Base-by-base conservation (phyloP, 805 yeast genomes). In the Nakazawaea wyomingensis region DNA sequence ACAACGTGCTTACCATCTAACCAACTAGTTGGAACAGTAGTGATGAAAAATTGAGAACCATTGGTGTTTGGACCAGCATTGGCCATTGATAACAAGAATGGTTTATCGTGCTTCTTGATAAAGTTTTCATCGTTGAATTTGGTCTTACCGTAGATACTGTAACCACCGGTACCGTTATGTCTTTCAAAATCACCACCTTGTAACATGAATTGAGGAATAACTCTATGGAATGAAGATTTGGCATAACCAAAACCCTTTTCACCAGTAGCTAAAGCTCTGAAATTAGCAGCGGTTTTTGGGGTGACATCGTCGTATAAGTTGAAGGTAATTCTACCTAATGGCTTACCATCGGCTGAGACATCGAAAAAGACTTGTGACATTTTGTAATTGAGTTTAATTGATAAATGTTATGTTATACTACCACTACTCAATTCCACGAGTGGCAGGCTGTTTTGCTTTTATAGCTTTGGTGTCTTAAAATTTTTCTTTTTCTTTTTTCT, bases 31-130 rank as follows among this genome's bases (percentile, higher is more conserved):
- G 82, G 74, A 43, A 85, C 90, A 46, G 96, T 88, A 66, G 96
- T 88, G 72, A 88, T 84, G 78, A 91, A 90, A 71, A 90, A 90
- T 72, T 90, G 98, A 44, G 96, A 89, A 46, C 97, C 97, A 72
- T 91, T 91, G 72, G 97, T 87, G 82, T 88, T 86, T 68, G 95
- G 96, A 56, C 97, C 97, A 51, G 97, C 95, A 65, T 91, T 91
- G 65, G 97, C 97, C 97, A 91, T 91, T 50, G 96, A 87, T 66
- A 68, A 84, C 70, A 77, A 89, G 52, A 76, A 77, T 76, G 74
- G 95, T 80, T 67, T 80, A 73, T 71, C 72, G 71, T 91, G 97
- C 61, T 66, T 81, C 71, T 72, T 71, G 61, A 58, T 51, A 61
- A 85, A 85, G 77, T 82, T 84, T 65, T 85, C 95, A 59, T 85